Evolutionary conservation across 2,329 filamentous ascomycete species (phyloP).

Genomic region (Cercospora sp.): DNA sequence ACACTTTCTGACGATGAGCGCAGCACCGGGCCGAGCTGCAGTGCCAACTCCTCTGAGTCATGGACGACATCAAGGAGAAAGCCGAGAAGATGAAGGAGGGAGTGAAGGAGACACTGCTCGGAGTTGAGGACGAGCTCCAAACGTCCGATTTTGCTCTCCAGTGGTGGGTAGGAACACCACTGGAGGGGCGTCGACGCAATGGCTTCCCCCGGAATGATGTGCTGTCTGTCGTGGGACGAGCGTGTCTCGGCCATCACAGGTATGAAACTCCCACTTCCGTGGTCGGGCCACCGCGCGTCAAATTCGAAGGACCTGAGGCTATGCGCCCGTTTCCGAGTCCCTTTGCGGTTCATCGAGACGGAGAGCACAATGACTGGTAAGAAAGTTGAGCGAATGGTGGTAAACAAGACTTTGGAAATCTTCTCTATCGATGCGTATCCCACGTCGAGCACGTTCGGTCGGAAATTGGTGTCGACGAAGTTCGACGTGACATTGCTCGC

Average conservation of each 20-base stretch:
- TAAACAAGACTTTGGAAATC: not conserved
- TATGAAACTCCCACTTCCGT: not conserved
- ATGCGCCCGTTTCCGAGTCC: not conserved
- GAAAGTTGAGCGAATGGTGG: not conserved
- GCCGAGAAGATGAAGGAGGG: constrained; percentile 10
- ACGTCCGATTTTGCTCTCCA: not conserved
- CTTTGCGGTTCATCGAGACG: not conserved
- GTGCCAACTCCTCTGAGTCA: not conserved
- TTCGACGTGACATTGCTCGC: not conserved
- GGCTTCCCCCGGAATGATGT: not conserved
- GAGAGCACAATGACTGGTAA: not conserved
- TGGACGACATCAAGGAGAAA: constrained; percentile 7
- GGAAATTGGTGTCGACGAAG: not conserved
- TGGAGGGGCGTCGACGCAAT: not conserved
- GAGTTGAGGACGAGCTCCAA: not conserved
- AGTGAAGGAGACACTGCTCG: constrained; percentile 9
- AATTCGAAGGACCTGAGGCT: not conserved
- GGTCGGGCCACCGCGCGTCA: not conserved
- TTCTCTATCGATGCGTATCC: not conserved
- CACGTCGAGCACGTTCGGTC: not conserved
- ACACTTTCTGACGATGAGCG: not conserved
- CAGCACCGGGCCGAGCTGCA: not conserved
- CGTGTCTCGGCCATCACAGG: not conserved
- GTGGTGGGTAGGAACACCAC: not conserved
- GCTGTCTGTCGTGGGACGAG: not conserved